A percentile compares a stretch with the other conserved stretches of the same genome.
Conservation (phyloP, 2,329 filamentous ascomycete species). For the Raffaelea arxii region DNA sequence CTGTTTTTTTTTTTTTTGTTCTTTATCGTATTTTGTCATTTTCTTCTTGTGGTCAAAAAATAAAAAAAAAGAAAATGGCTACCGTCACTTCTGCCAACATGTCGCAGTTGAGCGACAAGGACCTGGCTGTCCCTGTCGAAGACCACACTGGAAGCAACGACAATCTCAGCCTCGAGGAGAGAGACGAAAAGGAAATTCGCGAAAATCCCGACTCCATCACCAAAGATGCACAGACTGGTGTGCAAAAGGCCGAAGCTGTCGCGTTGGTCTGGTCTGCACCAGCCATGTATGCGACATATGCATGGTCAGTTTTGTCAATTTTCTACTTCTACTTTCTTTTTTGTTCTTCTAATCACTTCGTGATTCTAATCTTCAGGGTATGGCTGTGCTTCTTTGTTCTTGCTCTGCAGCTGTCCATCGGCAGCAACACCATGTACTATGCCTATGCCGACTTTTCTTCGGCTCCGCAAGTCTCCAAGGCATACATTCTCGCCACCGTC, state of each 20-base stretch:
- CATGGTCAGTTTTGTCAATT: slow-evolving; percentile 25
- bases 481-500: slow-evolving; percentile 41
- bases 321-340: not conserved
- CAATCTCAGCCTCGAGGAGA: not conserved
- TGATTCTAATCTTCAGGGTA: slow-evolving; percentile 15
- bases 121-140: not conserved
- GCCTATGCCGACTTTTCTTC: slow-evolving; percentile 39
- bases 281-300: slow-evolving; percentile 31
- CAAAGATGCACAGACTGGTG: slow-evolving; percentile 28
- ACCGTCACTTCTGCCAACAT: not conserved
- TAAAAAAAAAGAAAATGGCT: not conserved
- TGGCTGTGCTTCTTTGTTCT: slow-evolving; percentile 25
- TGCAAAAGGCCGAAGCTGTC: slow-evolving; percentile 37
- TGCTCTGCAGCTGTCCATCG: slow-evolving; percentile 15
- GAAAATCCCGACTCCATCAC: not conserved
- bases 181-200: not conserved
- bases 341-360: too few relatives aligned
- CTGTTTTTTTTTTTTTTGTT: not conserved
- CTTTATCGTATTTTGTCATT: not conserved
- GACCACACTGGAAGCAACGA: not conserved
- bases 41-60: not conserved
- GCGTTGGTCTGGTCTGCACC: slow-evolving; percentile 31
- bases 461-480: slow-evolving; percentile 44
- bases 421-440: slow-evolving; percentile 31
- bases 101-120: not conserved